phyloP scores from a whole-genome alignment of 2,329 filamentous ascomycete genomes.

The Fusarium acutatum region DNA sequence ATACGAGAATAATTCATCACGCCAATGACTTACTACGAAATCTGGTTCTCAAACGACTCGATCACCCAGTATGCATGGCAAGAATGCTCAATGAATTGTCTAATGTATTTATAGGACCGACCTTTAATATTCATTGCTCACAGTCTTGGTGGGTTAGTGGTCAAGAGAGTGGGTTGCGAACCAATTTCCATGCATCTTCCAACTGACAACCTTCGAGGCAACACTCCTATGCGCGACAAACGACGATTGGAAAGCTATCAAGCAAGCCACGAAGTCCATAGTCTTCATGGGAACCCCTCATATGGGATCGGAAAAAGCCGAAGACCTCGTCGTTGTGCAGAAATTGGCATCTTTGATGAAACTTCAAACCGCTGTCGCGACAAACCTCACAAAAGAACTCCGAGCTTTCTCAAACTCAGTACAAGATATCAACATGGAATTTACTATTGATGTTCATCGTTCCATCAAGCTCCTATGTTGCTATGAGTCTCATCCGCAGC shows the following conservation, averaged over 20 bases:
- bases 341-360: conserved; percentile 29
- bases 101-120: conserved; percentile 8
- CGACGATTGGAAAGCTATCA: conserved; percentile 27
- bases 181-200: conserved; percentile 15
- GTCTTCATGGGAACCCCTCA: conserved; percentile 36
- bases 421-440: conserved; percentile 36
- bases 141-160: conserved; percentile 30
- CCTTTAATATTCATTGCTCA: conserved; percentile 33
- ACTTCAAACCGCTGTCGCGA: conserved; percentile 22
- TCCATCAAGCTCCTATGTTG: conserved; percentile 33
- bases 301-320: conserved; percentile 33
- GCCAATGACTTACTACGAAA: conserved; percentile 32
- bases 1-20: conserved; percentile 35
- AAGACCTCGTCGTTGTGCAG: conserved; percentile 31
- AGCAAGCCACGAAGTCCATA: conserved; percentile 29
- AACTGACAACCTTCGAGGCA: conserved; percentile 5
- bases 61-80: conserved; percentile 13
- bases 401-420: conserved; percentile 27
- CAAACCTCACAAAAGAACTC: conserved; percentile 33
- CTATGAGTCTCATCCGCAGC: conserved; percentile 33
- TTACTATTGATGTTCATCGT: conserved; percentile 33
- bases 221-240: conserved; percentile 31
- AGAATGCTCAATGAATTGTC: neutral
- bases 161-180: conserved; percentile 22
- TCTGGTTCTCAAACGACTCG: conserved; percentile 31